These are phyloP conservation scores for Acanthamoeba culbertsoni DNA, from an alignment of 208 protist species.

Conservation along the genomic window DNA sequence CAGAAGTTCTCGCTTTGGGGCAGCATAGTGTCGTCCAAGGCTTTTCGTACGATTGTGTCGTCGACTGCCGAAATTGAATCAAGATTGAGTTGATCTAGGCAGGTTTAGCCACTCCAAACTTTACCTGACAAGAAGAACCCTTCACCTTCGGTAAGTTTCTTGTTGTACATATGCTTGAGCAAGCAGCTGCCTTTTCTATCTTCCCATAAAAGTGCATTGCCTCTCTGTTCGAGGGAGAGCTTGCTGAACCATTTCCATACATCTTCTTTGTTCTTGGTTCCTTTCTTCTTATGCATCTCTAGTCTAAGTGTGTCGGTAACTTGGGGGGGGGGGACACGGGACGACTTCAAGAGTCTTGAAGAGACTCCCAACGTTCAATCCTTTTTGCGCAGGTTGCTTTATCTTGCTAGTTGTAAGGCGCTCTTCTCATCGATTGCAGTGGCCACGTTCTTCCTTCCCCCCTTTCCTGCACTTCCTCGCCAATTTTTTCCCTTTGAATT, in stretches of 20 bases:
- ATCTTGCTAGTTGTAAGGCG: too few species aligned
- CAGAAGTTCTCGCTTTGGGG: conserved; percentile 57
- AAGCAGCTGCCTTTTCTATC: conserved; percentile 36
- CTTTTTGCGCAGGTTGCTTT: too few species aligned
- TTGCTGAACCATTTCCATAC: conserved; percentile 60
- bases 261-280: background rate
- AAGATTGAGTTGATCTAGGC: too few species aligned
- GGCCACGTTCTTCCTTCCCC: too few species aligned
- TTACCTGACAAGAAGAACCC: conserved; percentile 46
- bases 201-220: conserved; percentile 53
- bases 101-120: too few species aligned
- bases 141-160: conserved; percentile 46
- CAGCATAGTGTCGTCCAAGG: background rate
- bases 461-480: too few species aligned
- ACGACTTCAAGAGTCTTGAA: too few species aligned
- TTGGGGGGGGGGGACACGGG: too few species aligned
- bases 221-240: conserved; percentile 38
- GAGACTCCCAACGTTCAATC: too few species aligned
- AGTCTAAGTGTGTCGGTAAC: too few species aligned
- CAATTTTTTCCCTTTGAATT: too few species aligned
- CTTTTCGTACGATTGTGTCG: background rate
- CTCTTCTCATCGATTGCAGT: too few species aligned
- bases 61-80: background rate
- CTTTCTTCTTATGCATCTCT: background rate
- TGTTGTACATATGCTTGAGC: conserved; percentile 61